These are phyloP conservation scores for Kluyveromyces wickerhamii DNA, from an alignment of 805 yeast species.

Conservation along the genomic window DNA sequence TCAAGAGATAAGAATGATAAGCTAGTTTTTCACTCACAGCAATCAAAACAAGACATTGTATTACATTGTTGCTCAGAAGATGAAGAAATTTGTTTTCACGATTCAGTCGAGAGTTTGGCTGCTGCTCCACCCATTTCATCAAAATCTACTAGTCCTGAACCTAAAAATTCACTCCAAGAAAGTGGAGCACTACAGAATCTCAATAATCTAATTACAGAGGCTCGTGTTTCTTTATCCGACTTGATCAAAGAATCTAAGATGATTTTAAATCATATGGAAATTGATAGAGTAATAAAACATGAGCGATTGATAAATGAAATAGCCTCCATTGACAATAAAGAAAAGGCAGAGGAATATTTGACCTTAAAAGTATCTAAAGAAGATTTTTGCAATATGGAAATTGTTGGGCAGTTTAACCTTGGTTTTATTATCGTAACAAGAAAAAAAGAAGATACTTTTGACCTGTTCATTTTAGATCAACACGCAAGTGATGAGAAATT, in stretches of 20 bases:
- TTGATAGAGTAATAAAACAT: conserved; percentile 6
- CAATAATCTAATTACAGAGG: background rate
- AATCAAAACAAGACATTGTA: background rate
- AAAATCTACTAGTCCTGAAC: background rate
- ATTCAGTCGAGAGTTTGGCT: background rate
- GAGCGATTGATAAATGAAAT: conserved; percentile 15
- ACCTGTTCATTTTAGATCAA: conserved; percentile 86
- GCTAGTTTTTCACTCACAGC: conserved; percentile 2
- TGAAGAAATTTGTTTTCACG: background rate
- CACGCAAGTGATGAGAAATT: conserved; percentile 96
- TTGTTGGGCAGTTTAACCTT: conserved; percentile 91
- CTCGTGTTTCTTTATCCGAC: background rate
- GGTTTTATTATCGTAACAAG: conserved; percentile 81
- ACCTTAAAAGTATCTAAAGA: conserved; percentile 56
- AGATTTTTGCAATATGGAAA: conserved; percentile 67
- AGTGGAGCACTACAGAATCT: background rate
- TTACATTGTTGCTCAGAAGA: too few species aligned
- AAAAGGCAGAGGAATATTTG: conserved; percentile 49
- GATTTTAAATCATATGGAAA: background rate
- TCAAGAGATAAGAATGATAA: conserved; percentile 9
- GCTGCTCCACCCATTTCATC: background rate
- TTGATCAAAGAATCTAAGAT: background rate
- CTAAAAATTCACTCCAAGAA: conserved; percentile 1
- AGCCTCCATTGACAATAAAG: conserved; percentile 39
- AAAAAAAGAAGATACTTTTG: conserved; percentile 33